Conservation (phyloP, 208 protist genomes). For the Naegleria lovaniensis region DNA sequence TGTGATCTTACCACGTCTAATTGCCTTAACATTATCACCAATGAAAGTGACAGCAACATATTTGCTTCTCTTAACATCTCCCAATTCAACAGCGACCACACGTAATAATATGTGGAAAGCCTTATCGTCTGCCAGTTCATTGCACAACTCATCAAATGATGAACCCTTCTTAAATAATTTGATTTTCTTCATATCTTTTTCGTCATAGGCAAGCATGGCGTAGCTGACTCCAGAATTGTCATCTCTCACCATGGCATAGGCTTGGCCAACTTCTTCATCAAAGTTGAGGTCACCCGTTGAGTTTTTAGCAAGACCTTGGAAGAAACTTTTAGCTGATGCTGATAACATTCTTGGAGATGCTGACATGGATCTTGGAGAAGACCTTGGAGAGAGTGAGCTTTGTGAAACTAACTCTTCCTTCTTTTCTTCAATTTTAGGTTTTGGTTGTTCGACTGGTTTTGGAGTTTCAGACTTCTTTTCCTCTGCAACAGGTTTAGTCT, state of each 20-base stretch:
- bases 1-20: neutral
- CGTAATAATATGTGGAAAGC: neutral
- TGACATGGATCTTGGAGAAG: too few relatives aligned
- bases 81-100: neutral
- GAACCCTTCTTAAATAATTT: neutral
- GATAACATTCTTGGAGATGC: neutral
- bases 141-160: neutral
- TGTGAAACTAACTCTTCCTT: neutral
- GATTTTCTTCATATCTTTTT: neutral
- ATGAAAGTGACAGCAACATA: neutral
- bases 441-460: neutral
- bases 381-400: too few relatives aligned
- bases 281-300: neutral
- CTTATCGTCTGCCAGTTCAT: neutral
- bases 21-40: neutral
- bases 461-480: neutral
- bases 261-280: neutral
- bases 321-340: neutral
- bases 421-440: neutral
- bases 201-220: neutral
- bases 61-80: neutral
- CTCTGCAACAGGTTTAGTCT: neutral
- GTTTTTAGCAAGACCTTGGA: neutral
- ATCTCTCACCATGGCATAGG: neutral
- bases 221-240: neutral